Conservation (phyloP, 805 yeast genomes). For the Kuraishia borneana region DNA sequence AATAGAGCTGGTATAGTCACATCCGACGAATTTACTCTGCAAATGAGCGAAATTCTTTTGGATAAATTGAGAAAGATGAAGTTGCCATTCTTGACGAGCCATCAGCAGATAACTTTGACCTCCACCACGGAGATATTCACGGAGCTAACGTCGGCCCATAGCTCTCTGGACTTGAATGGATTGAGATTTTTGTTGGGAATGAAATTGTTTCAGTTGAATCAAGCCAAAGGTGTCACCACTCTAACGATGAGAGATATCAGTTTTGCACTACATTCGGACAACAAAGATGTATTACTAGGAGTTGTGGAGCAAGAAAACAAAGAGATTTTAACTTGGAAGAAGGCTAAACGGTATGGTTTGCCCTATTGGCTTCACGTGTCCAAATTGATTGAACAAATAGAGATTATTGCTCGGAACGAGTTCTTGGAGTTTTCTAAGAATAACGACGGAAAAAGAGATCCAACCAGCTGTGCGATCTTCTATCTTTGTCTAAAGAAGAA, state of each 20-base stretch:
- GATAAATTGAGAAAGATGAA: slow-evolving; percentile 54
- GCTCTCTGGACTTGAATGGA: slow-evolving; percentile 53
- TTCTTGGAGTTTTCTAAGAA: slow-evolving; percentile 31
- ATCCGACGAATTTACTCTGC: not conserved
- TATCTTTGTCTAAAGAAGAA: slow-evolving; percentile 74
- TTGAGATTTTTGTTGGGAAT: slow-evolving; percentile 60
- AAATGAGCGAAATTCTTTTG: slow-evolving; percentile 18
- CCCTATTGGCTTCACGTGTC: slow-evolving; percentile 55
- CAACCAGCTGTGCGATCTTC: slow-evolving; percentile 60
- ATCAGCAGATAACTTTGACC: slow-evolving; percentile 77
- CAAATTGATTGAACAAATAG: slow-evolving; percentile 42
- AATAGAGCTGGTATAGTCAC: not conserved
- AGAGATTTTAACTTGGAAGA: slow-evolving; percentile 45
- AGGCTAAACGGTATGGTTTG: slow-evolving; percentile 49
- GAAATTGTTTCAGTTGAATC: slow-evolving; percentile 43
- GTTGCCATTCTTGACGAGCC: slow-evolving; percentile 76
- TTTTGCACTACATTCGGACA: slow-evolving; percentile 82
- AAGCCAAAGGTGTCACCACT: slow-evolving; percentile 18
- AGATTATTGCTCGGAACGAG: slow-evolving; percentile 60
- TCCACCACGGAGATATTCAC: slow-evolving; percentile 56
- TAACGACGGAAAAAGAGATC: slow-evolving; percentile 45
- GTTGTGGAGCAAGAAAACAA: slow-evolving; percentile 31
- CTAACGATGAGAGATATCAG: slow-evolving; percentile 71
- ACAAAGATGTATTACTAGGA: slow-evolving; percentile 54
- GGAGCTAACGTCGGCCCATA: slow-evolving; percentile 35